Evolutionary conservation across 2,329 filamentous ascomycete species (phyloP).

Genomic region (Trichoderma guizhouense): DNA sequence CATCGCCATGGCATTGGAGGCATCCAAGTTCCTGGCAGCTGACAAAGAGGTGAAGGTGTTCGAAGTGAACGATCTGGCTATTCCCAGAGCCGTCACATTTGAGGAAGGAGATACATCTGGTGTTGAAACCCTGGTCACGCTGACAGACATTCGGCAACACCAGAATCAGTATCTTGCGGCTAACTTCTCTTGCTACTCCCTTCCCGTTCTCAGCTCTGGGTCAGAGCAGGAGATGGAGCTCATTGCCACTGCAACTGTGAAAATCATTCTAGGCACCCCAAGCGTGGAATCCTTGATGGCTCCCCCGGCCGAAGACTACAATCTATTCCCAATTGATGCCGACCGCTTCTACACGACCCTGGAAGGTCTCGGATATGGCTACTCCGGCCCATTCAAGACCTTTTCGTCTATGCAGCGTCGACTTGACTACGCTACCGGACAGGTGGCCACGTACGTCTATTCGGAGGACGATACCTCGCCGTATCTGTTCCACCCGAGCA

Average conservation of each 20-base stretch:
- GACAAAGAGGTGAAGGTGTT: background rate
- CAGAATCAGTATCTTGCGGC: too few species aligned
- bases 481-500: too few species aligned
- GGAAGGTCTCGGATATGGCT: conserved; percentile 18
- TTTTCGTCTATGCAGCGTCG: conserved; percentile 19
- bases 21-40: background rate
- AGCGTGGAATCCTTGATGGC: too few species aligned
- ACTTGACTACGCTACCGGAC: conserved; percentile 14
- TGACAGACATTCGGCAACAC: conserved; percentile 17
- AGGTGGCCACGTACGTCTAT: conserved; percentile 17
- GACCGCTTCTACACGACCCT: too few species aligned
- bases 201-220: too few species aligned
- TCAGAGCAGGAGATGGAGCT: too few species aligned
- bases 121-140: conserved; percentile 25
- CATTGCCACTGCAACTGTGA: too few species aligned
- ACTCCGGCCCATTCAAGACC: conserved; percentile 22
- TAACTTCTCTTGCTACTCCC: too few species aligned
- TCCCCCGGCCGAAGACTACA: too few species aligned
- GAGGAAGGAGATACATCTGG: conserved; percentile 19
- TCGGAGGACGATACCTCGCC: too few species aligned
- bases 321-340: too few species aligned
- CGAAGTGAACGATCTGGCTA: conserved; percentile 8
- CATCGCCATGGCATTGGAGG: conserved; percentile 6
- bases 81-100: conserved; percentile 13
- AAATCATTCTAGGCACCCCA: too few species aligned